A percentile compares a stretch with the other conserved stretches of the same genome.
These are phyloP conservation scores for Zostera marina DNA, from an alignment of 116 monocot genomes.

Conservation along the genomic window DNA sequence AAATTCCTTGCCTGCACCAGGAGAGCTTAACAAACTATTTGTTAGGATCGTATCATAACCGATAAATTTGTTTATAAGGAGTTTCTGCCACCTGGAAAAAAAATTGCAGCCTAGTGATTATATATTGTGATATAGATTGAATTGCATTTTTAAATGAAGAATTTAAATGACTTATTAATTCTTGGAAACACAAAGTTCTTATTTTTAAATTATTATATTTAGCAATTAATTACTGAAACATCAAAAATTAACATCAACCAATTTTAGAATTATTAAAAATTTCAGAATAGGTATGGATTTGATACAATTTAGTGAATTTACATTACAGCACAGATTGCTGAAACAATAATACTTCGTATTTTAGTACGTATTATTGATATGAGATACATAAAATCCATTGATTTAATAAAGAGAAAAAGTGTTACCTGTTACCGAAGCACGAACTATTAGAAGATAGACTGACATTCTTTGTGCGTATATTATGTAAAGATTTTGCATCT, in stretches of 20 bases:
- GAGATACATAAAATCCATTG: not conserved
- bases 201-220: too few relatives aligned
- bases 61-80: slow-evolving; percentile 86
- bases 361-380: too few relatives aligned
- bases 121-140: too few relatives aligned
- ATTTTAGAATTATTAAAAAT: too few relatives aligned
- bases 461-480: slow-evolving; percentile 57
- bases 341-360: too few relatives aligned
- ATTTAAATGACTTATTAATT: not conserved
- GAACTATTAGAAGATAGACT: slow-evolving; percentile 76
- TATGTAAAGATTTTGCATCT: slow-evolving; percentile 72
- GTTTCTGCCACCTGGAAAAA: slow-evolving; percentile 82
- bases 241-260: too few relatives aligned
- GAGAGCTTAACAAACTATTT: slow-evolving; percentile 82
- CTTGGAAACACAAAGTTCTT: not conserved
- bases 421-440: slow-evolving; percentile 92
- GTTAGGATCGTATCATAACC: slow-evolving; percentile 97
- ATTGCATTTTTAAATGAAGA: too few relatives aligned
- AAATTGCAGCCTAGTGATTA: not conserved
- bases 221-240: too few relatives aligned
- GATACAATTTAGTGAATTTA: too few relatives aligned
- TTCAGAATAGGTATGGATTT: too few relatives aligned
- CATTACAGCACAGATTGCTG: too few relatives aligned
- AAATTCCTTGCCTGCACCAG: slow-evolving; percentile 58
- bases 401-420: not conserved